Evolutionary conservation across 345 rosid species (phyloP).

Genomic region (Gossypioides kirkii): DNA sequence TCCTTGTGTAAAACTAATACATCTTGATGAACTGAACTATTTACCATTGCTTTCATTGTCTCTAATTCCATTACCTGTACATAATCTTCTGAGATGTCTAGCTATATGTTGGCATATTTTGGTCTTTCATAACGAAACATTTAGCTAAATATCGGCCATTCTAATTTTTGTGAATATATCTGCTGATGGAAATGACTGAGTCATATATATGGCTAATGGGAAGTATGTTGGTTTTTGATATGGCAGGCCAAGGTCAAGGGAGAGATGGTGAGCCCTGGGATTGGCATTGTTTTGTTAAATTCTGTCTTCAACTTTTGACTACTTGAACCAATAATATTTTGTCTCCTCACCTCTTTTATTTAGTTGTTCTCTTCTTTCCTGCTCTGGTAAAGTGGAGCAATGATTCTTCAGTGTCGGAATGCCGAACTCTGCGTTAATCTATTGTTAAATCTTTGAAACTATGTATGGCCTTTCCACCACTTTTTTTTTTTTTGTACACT

Average conservation of each 20-base stretch:
- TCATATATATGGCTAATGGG: background rate
- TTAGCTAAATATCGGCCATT: background rate
- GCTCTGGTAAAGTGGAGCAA: constrained; percentile 36
- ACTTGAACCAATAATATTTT: constrained; percentile 33
- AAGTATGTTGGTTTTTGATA: background rate
- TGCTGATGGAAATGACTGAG: background rate
- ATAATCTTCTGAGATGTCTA: background rate
- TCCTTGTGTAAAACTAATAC: background rate
- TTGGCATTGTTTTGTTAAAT: constrained; percentile 19
- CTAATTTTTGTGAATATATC: background rate
- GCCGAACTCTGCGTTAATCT: constrained; percentile 25
- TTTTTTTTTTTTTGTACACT: no score
- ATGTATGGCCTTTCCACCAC: no score
- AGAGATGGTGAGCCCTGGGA: constrained; percentile 50
- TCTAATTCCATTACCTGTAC: background rate
- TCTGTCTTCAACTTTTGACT: constrained; percentile 24
- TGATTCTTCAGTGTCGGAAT: constrained; percentile 31
- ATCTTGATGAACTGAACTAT: background rate
- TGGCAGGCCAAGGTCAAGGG: constrained; percentile 58
- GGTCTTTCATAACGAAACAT: background rate
- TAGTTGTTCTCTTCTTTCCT: constrained; percentile 22
- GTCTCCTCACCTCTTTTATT: constrained; percentile 15
- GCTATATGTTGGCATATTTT: background rate
- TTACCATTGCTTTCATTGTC: background rate
- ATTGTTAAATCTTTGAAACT: constrained; percentile 13